A percentile compares a stretch with the other conserved stretches of the same genome.
These are phyloP conservation scores for Epichloe amarillans DNA, from an alignment of 2,329 filamentous ascomycete species.

Conservation along the genomic window DNA sequence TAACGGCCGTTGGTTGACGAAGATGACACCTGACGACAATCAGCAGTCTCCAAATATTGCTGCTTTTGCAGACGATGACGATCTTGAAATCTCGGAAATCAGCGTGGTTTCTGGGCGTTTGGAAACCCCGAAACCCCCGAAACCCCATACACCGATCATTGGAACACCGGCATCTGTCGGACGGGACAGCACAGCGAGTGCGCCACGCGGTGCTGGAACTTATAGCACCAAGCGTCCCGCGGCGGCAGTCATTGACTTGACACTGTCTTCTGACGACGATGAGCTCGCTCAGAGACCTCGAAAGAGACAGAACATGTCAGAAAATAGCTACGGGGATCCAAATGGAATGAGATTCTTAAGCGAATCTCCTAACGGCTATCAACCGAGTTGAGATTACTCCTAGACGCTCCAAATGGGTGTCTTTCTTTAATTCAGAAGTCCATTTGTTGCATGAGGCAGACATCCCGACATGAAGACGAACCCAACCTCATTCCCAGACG, in stretches of 20 bases:
- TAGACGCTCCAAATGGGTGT: neutral
- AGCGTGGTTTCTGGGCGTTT: constrained; percentile 21
- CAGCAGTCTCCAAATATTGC: constrained; percentile 15
- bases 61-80: constrained; percentile 32
- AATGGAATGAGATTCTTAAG: constrained; percentile 10
- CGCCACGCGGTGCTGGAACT: constrained; percentile 21
- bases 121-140: constrained; percentile 19
- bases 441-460: neutral
- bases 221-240: constrained; percentile 34
- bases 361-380: constrained; percentile 12
- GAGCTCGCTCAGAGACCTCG: constrained; percentile 28
- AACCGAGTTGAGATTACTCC: neutral
- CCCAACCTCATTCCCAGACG: neutral
- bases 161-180: constrained; percentile 25
- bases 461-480: neutral
- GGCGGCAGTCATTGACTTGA: constrained; percentile 45
- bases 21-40: constrained; percentile 20
- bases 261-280: constrained; percentile 41
- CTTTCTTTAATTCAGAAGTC: neutral
- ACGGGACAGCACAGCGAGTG: constrained; percentile 21
- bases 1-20: constrained; percentile 58
- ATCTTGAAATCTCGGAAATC: constrained; percentile 34
- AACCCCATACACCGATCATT: constrained; percentile 20
- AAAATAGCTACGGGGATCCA: constrained; percentile 12
- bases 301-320: constrained; percentile 31